Evolutionary conservation across 345 rosid genomes (phyloP).

Genomic region (Firmiana major): DNA sequence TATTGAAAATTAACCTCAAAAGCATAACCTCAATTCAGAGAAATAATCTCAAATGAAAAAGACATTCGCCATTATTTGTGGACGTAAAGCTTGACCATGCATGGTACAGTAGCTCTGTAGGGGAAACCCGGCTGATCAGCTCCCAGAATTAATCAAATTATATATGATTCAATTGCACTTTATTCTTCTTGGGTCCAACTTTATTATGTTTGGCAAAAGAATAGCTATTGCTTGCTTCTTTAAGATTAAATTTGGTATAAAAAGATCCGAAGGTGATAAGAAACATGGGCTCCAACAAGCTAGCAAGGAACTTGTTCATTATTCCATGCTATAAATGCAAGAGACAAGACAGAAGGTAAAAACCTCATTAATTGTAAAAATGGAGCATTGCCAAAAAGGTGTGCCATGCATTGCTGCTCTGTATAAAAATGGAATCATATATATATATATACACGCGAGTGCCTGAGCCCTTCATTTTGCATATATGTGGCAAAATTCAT

Average conservation of each 20-base stretch:
- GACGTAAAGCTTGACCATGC: slow-evolving; percentile 9
- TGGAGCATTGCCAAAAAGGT: neutral
- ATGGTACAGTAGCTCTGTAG: neutral
- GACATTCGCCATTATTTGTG: neutral
- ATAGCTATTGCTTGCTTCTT: neutral
- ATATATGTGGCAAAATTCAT: no score
- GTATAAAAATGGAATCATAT: neutral
- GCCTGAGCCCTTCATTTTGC: no score
- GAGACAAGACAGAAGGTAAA: neutral
- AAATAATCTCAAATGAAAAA: neutral
- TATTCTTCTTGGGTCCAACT: neutral
- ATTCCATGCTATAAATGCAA: neutral
- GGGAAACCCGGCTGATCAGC: neutral
- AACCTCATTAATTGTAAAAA: neutral
- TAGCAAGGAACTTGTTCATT: neutral
- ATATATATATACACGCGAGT: no score
- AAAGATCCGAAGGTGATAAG: neutral
- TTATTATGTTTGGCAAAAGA: neutral
- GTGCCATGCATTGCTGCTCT: neutral
- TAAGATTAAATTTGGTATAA: neutral
- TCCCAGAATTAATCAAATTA: neutral
- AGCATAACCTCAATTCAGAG: neutral
- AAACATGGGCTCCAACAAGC: neutral
- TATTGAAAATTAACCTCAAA: neutral
- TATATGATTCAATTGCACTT: neutral